These are phyloP conservation scores for Pseudogymnoascus sp. DNA, from an alignment of 2,329 filamentous ascomycete species.

Conservation along the genomic window DNA sequence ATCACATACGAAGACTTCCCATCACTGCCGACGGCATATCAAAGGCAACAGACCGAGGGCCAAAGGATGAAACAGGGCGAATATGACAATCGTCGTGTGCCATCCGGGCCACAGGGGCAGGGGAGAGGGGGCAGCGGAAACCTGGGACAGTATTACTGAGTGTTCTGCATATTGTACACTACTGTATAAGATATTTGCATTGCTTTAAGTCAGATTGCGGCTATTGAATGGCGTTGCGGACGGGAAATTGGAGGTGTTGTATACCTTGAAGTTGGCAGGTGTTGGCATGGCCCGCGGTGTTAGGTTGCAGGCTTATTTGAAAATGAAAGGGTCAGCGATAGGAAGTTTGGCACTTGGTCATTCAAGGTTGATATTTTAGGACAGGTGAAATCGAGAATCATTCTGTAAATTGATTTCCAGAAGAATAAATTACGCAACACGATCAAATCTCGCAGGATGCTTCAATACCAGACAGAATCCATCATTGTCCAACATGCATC, in stretches of 20 bases:
- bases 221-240: background rate
- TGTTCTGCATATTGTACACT: background rate
- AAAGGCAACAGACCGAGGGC: conserved; percentile 21
- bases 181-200: background rate
- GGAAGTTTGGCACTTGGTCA: background rate
- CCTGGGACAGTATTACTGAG: conserved; percentile 1
- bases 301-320: background rate
- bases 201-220: background rate
- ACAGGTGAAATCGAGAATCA: background rate
- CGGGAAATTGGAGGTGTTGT: background rate
- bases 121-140: background rate
- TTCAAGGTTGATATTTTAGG: background rate
- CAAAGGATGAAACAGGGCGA: conserved; percentile 4
- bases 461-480: background rate
- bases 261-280: background rate
- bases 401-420: background rate
- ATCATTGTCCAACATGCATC: background rate
- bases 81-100: background rate
- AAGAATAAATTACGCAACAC: background rate
- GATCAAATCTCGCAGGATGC: background rate
- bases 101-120: background rate
- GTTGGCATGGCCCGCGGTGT: background rate
- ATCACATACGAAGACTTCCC: conserved; percentile 30
- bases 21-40: conserved; percentile 26
- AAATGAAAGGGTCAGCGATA: background rate